Base-by-base conservation (phyloP, 495 filamentous ascomycete species). In the Tuber aestivum region DNA sequence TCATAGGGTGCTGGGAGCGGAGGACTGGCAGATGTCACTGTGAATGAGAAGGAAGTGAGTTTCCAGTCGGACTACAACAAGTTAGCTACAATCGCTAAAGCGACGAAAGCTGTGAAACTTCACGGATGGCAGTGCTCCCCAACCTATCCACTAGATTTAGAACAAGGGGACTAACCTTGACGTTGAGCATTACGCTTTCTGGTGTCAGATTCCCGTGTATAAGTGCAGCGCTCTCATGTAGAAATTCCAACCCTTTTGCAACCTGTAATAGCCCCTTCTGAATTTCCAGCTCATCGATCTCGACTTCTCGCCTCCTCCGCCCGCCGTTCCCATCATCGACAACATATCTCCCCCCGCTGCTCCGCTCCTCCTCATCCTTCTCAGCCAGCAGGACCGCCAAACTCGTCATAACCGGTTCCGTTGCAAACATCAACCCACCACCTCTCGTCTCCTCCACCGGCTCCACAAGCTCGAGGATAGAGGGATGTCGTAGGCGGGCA, bases 251-350 rank as follows among this genome's bases (percentile, higher is more conserved):
- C 27, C 94, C 95, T 83, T 97, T 97, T 77, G 92, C 93, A 56
- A 98, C 88, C 84, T 99, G 95, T 70, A 97, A 85, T 65, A 98
- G 84, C 0, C 95, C 95, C 85, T 98, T 98, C 83, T 98, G 95
- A 78, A 98, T 95, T 83, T 99, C 95, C 77, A 99, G 85, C 85
- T 99, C 95, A 82, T 99, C 96, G 75, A 99, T 94, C 82, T 98
- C 95, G 3, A 97, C 78, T 81, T 98, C 96, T 77, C 93, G 88
- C 78, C 93, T 86, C 81, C 90, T 87, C 75, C 91, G 87, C 21
- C 86, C 88, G 38, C 92, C 94, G 72, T 94, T 90, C 2, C 90
- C 86, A 75, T 94, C 92, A 83, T 95, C 93, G 18, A 91, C 90
- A 76, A 95, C 92, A 86, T 91, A 94, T 50, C 93, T 91, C 77